phyloP scores from a whole-genome alignment of 345 rosid species.

The Tarenaya hassleriana region DNA sequence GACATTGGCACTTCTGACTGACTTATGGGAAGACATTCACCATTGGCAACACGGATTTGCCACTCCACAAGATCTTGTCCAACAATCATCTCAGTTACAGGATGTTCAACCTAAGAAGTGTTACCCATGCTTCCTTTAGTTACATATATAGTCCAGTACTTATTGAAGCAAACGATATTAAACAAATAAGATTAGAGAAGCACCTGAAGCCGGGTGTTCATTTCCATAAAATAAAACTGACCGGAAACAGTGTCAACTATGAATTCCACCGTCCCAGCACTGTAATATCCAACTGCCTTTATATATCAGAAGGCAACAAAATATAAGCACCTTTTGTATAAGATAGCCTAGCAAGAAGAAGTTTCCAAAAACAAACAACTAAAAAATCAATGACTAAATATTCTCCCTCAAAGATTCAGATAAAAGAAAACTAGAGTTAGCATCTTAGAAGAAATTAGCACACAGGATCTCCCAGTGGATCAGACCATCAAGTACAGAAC shows the following conservation, averaged over 20 bases:
- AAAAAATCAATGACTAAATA: too few relatives aligned
- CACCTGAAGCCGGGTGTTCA: constrained; percentile 97
- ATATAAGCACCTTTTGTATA: constrained; percentile 31
- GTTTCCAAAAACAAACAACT: constrained; percentile 13
- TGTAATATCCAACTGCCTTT: constrained; percentile 93
- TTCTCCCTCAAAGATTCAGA: too few relatives aligned
- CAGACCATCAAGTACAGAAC: neutral
- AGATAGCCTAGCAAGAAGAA: constrained; percentile 24
- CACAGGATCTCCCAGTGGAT: neutral
- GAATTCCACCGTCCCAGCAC: constrained; percentile 96
- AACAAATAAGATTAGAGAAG: constrained; percentile 11
- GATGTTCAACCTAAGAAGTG: constrained; percentile 80
- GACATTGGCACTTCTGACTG: constrained; percentile 69
- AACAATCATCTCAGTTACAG: constrained; percentile 97
- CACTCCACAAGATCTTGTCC: constrained; percentile 97
- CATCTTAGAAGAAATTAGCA: neutral
- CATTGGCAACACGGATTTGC: constrained; percentile 91
- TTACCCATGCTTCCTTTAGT: constrained; percentile 14
- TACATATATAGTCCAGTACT: constrained; percentile 3
- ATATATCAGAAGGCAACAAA: constrained; percentile 29
- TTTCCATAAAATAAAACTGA: constrained; percentile 89
- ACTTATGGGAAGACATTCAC: constrained; percentile 71
- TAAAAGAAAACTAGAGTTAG: neutral
- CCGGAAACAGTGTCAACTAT: constrained; percentile 74
- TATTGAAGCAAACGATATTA: neutral